A percentile compares a stretch with the other conserved stretches of the same genome.
These are phyloP conservation scores for Elongisporangium prolatum DNA, from an alignment of 352 stramenopile genomes.

Conservation along the genomic window DNA sequence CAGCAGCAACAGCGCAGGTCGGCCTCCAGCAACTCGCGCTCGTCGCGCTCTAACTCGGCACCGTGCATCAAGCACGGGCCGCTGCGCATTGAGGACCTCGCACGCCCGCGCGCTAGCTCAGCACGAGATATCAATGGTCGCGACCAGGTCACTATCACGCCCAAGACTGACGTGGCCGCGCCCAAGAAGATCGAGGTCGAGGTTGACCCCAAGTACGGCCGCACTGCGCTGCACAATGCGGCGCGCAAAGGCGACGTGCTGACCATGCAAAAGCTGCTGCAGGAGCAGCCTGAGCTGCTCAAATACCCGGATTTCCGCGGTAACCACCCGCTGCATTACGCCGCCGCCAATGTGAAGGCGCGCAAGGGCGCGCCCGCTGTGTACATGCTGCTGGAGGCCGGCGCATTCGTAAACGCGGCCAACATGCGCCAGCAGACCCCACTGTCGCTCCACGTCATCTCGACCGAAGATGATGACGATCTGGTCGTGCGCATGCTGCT, in stretches of 20 bases:
- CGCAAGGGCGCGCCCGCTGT: conserved; percentile 20
- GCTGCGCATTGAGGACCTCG: background rate
- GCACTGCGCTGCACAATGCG: conserved; percentile 40
- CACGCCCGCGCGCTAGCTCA: conserved; percentile 4
- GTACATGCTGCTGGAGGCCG: conserved; percentile 43
- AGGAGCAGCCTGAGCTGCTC: conserved; percentile 32
- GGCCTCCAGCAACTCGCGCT: conserved; percentile 10
- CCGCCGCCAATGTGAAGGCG: conserved; percentile 25
- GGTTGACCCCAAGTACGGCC: conserved; percentile 38
- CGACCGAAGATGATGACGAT: conserved; percentile 43
- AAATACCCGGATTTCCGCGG: conserved; percentile 33
- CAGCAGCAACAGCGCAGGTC: conserved; percentile 1
- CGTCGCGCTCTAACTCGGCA: conserved; percentile 5
- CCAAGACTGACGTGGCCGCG: background rate
- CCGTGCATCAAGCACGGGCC: conserved; percentile 1
- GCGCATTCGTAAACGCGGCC: conserved; percentile 39
- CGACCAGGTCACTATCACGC: background rate
- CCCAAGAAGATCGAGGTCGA: background rate
- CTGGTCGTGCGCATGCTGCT: conserved; percentile 40
- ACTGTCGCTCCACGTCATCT: conserved; percentile 52
- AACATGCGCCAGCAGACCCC: conserved; percentile 51
- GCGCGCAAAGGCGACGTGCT: conserved; percentile 45
- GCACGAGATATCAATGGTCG: background rate
- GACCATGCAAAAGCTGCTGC: conserved; percentile 22
- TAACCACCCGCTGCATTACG: conserved; percentile 62